Conservation (phyloP, 768 basidiomycete genomes). For the Phanerochaete sordida region DNA sequence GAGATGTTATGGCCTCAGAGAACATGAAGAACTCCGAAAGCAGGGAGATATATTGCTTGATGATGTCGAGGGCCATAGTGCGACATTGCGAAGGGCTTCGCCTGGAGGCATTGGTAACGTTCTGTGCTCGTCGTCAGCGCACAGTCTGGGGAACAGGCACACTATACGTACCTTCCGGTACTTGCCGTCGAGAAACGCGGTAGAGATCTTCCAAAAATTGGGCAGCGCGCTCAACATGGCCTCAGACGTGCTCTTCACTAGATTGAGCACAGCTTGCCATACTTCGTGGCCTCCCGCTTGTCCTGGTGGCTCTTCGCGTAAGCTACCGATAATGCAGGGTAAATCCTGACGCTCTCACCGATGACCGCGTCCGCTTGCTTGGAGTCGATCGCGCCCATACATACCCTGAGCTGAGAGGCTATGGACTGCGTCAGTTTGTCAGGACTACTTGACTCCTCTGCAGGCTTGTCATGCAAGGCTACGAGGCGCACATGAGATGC, state of each 20-base stretch:
- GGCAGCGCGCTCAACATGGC: conserved; percentile 80
- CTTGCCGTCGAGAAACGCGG: conserved; percentile 89
- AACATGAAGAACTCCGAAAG: conserved; percentile 84
- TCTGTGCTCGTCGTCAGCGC: not conserved
- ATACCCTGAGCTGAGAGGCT: conserved; percentile 53
- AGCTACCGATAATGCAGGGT: not conserved
- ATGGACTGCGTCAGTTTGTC: conserved; percentile 34
- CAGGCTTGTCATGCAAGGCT: conserved; percentile 47
- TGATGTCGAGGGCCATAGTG: conserved; percentile 84
- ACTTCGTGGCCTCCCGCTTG: conserved; percentile 68
- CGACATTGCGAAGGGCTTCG: conserved; percentile 82
- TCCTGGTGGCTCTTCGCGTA: conserved; percentile 38
- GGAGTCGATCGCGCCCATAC: conserved; percentile 55
- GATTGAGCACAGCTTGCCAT: conserved; percentile 75
- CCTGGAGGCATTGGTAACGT: conserved; percentile 44
- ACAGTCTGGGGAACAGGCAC: not conserved
- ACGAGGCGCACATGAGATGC: not conserved
- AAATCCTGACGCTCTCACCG: conserved; percentile 36
- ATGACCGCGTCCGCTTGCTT: conserved; percentile 61
- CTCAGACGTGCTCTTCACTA: conserved; percentile 89
- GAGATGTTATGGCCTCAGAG: conserved; percentile 69
- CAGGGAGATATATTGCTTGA: conserved; percentile 80
- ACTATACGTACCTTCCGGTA: conserved; percentile 70
- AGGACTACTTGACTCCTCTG: conserved; percentile 31
- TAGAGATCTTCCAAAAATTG: conserved; percentile 91